Base-by-base conservation (phyloP, 169 alveolate genomes). In the Eimeria necatrix region DNA sequence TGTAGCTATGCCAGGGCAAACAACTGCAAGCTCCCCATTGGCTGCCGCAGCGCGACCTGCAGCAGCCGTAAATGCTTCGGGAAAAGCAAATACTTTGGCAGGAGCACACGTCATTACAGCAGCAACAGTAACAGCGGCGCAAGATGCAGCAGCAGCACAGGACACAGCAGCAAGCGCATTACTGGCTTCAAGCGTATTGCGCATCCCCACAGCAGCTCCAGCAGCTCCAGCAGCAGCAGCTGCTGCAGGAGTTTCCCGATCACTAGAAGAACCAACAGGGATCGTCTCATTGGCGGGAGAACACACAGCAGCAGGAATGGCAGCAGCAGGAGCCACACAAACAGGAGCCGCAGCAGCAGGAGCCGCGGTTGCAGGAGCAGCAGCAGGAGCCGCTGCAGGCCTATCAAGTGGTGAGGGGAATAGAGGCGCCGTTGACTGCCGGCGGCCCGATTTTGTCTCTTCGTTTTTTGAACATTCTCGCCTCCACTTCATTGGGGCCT, bases 401-500 rank as follows among this genome's bases (percentile, higher is more conserved):
- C 24, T 24, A 26, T 6, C 85, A 41, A 51, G 49, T 18, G 7
- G 56, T 6, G 91, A 16, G 22, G 5, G 76, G 49, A 83, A 41
- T 6, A 24, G 91, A 52, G 56, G 76, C 1, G 26, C 41, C 6
- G 59, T 83, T 8, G 91, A 83, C 60, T 51, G 76, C 76, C 5
- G 76, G 48, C 86, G 70, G 51, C 86, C 86, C 7, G 52, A 71
- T 22, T 93, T 93, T 61, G 95, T 93, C 6, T 24, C 86, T 6
- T 68, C 92, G 10, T 93, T 93, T 14, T 93, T 83, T 52, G 89
- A 80, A n/a, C 16, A 81, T 14, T 78, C 92, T 46, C 95, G 95
- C 4, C 93, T 93, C 46, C 92, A 80, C 64, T 93, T 83, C 68
- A 93, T 93, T 26, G 95, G 95, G 9, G 49, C 70, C 12, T 93